phyloP scores from a whole-genome alignment of 306 rosid genomes.

The Glycine latifolia region DNA sequence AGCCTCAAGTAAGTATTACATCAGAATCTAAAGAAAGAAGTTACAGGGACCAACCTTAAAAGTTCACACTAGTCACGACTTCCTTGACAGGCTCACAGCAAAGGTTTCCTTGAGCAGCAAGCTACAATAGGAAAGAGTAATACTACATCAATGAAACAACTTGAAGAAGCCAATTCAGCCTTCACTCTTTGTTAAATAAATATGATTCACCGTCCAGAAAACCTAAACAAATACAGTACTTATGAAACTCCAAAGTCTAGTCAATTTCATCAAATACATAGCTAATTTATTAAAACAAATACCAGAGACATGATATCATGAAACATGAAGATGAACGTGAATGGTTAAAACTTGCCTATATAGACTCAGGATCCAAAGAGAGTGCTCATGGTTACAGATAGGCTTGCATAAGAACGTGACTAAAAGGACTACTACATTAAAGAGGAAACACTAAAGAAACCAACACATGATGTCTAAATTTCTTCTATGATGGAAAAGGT shows the following conservation, averaged over 20 bases:
- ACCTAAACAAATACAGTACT: too few relatives aligned
- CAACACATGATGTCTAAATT: too few relatives aligned
- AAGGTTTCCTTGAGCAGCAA: slow-evolving; percentile 50
- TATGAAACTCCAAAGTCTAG: too few relatives aligned
- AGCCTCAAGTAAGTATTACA: slow-evolving; percentile 30
- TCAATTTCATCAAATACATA: not conserved
- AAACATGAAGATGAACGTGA: slow-evolving; percentile 5
- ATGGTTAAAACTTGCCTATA: not conserved
- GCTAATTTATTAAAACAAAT: not conserved
- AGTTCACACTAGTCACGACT: slow-evolving; percentile 39
- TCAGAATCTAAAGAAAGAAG: slow-evolving; percentile 15
- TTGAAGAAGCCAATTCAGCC: slow-evolving; percentile 4
- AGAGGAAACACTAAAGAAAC: too few relatives aligned
- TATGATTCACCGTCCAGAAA: too few relatives aligned
- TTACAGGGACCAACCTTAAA: slow-evolving; percentile 30
- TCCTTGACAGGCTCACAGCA: slow-evolving; percentile 52
- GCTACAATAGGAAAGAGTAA: slow-evolving; percentile 11
- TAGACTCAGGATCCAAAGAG: not conserved
- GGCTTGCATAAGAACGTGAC: not conserved
- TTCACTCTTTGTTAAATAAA: not conserved
- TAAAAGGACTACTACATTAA: not conserved
- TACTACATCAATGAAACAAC: not conserved
- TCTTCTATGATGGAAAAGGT: too few relatives aligned
- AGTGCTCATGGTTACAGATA: not conserved
- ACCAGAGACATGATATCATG: not conserved